Percentiles rank a stretch among this genome's conserved stretches.
Conservation (phyloP, 1,139 yeast species). For the Kazachstania sp. region DNA sequence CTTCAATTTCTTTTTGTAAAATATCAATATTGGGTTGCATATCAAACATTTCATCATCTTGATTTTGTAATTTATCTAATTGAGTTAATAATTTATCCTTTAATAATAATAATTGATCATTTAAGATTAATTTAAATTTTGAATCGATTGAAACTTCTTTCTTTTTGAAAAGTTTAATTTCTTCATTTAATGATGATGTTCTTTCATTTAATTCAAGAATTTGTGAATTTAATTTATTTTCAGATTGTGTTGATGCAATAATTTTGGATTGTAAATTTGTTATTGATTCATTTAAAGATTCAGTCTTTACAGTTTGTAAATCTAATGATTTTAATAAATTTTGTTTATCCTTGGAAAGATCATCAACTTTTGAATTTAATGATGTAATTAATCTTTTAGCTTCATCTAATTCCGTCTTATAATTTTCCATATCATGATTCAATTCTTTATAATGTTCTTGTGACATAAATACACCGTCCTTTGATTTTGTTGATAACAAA, state of each 20-base stretch:
- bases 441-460: slow-evolving; percentile 48
- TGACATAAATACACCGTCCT: slow-evolving; percentile 57
- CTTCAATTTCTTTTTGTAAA: slow-evolving; percentile 19
- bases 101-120: slow-evolving; percentile 19
- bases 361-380: slow-evolving; percentile 30
- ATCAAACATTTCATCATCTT: slow-evolving; percentile 12
- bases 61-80: slow-evolving; percentile 17
- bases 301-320: slow-evolving; percentile 27
- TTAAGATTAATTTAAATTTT: slow-evolving; percentile 23
- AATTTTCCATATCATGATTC: slow-evolving; percentile 38
- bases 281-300: slow-evolving; percentile 27
- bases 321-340: slow-evolving; percentile 27
- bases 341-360: slow-evolving; percentile 23
- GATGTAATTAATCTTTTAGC: slow-evolving; percentile 33
- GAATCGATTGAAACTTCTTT: slow-evolving; percentile 27
- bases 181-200: slow-evolving; percentile 27
- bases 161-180: slow-evolving; percentile 27
- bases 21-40: slow-evolving; percentile 14
- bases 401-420: slow-evolving; percentile 40
- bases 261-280: slow-evolving; percentile 31
- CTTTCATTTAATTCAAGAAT: neutral
- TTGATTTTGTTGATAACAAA: slow-evolving; percentile 49
- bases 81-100: slow-evolving; percentile 15
- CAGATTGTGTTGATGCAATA: slow-evolving; percentile 32
- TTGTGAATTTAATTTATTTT: slow-evolving; percentile 23